These are phyloP conservation scores for Silene uniflora DNA, from an alignment of 148 eudicot species.

Conservation along the genomic window DNA sequence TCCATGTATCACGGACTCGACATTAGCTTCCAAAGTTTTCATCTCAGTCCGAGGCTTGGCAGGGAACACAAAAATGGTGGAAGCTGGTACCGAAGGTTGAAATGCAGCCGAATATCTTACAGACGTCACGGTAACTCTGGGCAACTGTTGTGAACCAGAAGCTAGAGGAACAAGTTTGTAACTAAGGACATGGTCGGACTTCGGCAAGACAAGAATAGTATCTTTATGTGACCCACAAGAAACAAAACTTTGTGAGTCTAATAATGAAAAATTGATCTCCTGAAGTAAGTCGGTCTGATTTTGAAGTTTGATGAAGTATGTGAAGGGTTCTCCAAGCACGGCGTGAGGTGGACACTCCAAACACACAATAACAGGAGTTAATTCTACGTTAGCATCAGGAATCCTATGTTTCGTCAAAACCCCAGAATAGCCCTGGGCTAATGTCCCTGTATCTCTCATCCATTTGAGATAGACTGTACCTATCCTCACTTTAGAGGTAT, in stretches of 20 bases:
- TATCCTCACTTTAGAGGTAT: conserved; percentile 41
- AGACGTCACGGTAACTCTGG: conserved; percentile 61
- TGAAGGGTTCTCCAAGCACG: conserved; percentile 75
- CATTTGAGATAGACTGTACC: conserved; percentile 74
- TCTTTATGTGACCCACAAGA: conserved; percentile 76
- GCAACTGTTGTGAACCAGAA: conserved; percentile 77
- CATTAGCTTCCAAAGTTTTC: conserved; percentile 21
- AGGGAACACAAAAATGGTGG: conserved; percentile 79
- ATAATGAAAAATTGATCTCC: conserved; percentile 80
- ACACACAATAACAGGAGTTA: conserved; percentile 63
- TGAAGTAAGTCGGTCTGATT: conserved; percentile 77
- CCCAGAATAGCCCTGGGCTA: conserved; percentile 30
- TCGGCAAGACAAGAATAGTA: conserved; percentile 64
- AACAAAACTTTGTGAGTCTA: conserved; percentile 86
- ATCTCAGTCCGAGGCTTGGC: conserved; percentile 55
- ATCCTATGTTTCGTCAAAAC: conserved; percentile 65
- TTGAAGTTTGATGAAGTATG: conserved; percentile 56
- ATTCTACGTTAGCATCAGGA: conserved; percentile 72
- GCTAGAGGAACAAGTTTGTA: conserved; percentile 81
- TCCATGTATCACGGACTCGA: conserved; percentile 32
- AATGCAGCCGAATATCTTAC: conserved; percentile 76
- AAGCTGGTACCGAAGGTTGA: conserved; percentile 68
- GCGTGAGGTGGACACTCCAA: conserved; percentile 92
- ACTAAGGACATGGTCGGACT: conserved; percentile 57
- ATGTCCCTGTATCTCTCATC: conserved; percentile 47